These are phyloP conservation scores for Nelumbo lutea DNA, from an alignment of 164 flowering plant species.

Conservation along the genomic window DNA sequence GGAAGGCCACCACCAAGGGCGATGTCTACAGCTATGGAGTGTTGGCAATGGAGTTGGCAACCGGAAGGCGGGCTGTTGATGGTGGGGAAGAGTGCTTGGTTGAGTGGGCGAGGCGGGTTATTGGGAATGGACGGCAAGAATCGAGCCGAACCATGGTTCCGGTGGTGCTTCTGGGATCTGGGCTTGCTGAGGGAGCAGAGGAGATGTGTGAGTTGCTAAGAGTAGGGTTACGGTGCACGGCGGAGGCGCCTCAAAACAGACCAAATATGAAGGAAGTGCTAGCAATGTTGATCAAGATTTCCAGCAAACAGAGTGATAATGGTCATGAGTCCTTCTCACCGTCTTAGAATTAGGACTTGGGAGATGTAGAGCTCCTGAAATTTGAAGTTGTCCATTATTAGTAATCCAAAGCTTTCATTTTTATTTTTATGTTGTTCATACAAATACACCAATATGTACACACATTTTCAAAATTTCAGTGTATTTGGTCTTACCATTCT, in stretches of 20 bases:
- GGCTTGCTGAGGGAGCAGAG: constrained; percentile 44
- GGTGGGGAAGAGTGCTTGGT: constrained; percentile 78
- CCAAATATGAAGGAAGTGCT: constrained; percentile 90
- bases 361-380: neutral
- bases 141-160: constrained; percentile 26
- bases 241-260: constrained; percentile 63
- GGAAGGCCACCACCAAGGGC: constrained; percentile 88
- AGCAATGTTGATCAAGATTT: constrained; percentile 42
- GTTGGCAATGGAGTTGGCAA: constrained; percentile 78
- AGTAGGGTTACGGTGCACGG: constrained; percentile 65
- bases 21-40: constrained; percentile 94
- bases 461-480: too few relatives aligned
- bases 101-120: constrained; percentile 70
- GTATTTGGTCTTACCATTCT: too few relatives aligned
- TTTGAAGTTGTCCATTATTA: neutral
- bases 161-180: constrained; percentile 37
- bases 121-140: constrained; percentile 34
- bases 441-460: too few relatives aligned
- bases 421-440: too few relatives aligned
- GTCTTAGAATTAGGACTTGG: neutral
- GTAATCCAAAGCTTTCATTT: too few relatives aligned
- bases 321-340: neutral
- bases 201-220: constrained; percentile 61
- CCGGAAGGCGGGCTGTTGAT: constrained; percentile 76
- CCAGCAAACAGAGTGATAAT: neutral